Evolutionary conservation across 2,329 filamentous ascomycete genomes (phyloP).

Genomic region (Chrysosporium keratinophilum): DNA sequence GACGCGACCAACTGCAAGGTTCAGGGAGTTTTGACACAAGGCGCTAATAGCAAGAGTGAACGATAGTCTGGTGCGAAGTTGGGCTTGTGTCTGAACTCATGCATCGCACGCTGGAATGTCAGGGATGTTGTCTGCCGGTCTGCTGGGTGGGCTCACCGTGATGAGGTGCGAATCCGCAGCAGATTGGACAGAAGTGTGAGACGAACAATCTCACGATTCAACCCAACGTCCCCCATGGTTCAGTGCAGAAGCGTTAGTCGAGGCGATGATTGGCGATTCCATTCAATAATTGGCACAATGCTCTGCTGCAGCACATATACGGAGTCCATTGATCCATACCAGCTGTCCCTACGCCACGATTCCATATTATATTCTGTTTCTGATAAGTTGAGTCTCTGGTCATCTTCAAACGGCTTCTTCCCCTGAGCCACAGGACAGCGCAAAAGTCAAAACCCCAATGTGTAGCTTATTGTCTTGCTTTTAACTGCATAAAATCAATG

Average conservation of each 20-base stretch:
- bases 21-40: conserved; percentile 6
- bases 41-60: conserved; percentile 1
- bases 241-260: not conserved
- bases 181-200: conserved; percentile 6
- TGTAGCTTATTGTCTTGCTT: not conserved
- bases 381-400: not conserved
- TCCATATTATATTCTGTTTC: not conserved
- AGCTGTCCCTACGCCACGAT: not conserved
- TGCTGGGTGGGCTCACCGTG: not conserved
- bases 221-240: not conserved
- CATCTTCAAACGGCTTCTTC: not conserved
- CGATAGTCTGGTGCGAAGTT: not conserved
- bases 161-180: conserved; percentile 1
- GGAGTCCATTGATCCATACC: no score
- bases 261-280: not conserved
- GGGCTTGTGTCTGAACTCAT: not conserved
- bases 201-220: not conserved
- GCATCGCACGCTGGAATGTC: not conserved
- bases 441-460: not conserved
- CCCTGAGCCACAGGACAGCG: not conserved
- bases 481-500: not conserved
- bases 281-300: not conserved
- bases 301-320: not conserved
- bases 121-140: not conserved
- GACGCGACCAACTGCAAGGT: conserved; percentile 8